Evolutionary conservation across 768 basidiomycete species (phyloP).

Genomic region (Rhodotorula toruloides): DNA sequence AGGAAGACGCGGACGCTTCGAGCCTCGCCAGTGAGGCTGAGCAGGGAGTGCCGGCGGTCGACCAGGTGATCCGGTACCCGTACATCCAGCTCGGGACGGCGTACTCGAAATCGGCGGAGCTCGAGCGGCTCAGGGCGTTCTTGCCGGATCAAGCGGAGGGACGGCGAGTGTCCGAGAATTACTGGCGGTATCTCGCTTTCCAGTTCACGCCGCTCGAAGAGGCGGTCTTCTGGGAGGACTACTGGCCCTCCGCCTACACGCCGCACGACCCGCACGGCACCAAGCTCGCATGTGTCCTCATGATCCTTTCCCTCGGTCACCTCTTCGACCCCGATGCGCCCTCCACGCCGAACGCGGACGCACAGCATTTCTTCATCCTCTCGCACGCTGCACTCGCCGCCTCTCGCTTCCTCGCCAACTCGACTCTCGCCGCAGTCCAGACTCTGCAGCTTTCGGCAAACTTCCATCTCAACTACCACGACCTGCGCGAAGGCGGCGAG

Average conservation of each 20-base stretch:
- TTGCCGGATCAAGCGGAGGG: slow-evolving; percentile 11
- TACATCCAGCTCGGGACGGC: slow-evolving; percentile 11
- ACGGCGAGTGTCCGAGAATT: slow-evolving; percentile 10
- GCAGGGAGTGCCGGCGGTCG: not conserved
- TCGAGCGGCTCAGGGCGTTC: slow-evolving; percentile 9
- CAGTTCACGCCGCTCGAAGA: slow-evolving; percentile 18
- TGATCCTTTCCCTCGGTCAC: slow-evolving; percentile 61
- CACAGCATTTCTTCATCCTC: slow-evolving; percentile 54
- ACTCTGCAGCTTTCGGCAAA: slow-evolving; percentile 42
- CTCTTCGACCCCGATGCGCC: slow-evolving; percentile 57
- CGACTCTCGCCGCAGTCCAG: slow-evolving; percentile 58
- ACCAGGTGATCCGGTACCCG: not conserved
- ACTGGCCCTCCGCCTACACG: slow-evolving; percentile 4
- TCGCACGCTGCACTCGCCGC: slow-evolving; percentile 39
- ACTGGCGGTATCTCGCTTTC: slow-evolving; percentile 22
- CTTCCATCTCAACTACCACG: slow-evolving; percentile 29
- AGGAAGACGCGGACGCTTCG: not conserved
- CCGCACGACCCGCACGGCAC: slow-evolving; percentile 47
- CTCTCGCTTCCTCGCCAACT: slow-evolving; percentile 49
- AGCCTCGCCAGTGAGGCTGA: not conserved
- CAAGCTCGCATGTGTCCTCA: slow-evolving; percentile 60
- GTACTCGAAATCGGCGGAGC: slow-evolving; percentile 7
- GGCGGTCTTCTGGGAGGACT: slow-evolving; percentile 4
- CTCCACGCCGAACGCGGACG: slow-evolving; percentile 53
- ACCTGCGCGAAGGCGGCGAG: slow-evolving; percentile 25